Conservation (phyloP, 2,329 filamentous ascomycete genomes). For the Botrytis pseudocinerea region DNA sequence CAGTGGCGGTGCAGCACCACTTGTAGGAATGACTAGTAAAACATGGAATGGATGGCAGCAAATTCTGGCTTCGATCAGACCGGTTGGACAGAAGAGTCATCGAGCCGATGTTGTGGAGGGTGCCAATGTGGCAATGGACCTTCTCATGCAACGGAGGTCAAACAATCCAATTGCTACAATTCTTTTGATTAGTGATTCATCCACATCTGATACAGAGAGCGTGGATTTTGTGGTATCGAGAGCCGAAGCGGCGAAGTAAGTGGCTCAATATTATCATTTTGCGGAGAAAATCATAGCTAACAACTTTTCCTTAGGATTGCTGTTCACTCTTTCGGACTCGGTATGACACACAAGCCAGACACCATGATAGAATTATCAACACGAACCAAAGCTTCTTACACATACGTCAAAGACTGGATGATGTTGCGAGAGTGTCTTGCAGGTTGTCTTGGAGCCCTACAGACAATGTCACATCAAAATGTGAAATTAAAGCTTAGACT, state of each 20-base stretch:
- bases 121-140: conserved; percentile 96
- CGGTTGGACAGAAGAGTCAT: conserved; percentile 94
- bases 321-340: conserved; percentile 94
- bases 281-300: conserved; percentile 32
- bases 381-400: conserved; percentile 93
- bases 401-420: conserved; percentile 99
- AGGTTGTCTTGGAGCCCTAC: conserved; percentile 86
- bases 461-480: conserved; percentile 96
- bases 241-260: conserved; percentile 93
- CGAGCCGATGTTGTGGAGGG: conserved; percentile 96
- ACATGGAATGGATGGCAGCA: conserved; percentile 90
- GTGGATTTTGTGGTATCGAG: conserved; percentile 97
- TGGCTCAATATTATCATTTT: conserved; percentile 32
- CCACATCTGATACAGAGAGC: conserved; percentile 88
- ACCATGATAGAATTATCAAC: conserved; percentile 98
- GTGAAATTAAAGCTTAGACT: conserved; percentile 92
- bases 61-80: conserved; percentile 82
- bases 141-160: conserved; percentile 96
- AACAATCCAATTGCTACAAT: conserved; percentile 95
- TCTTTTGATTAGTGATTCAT: conserved; percentile 94
- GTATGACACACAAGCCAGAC: conserved; percentile 96
- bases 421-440: conserved; percentile 97
- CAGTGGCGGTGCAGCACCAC: conserved; percentile 84
- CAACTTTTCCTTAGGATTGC: conserved; percentile 62
- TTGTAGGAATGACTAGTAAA: conserved; percentile 98